Percentiles rank a stretch among this genome's conserved stretches.
phyloP scores from a whole-genome alignment of 371 early-diverging fungal genomes.

The Mortierella sp. region DNA sequence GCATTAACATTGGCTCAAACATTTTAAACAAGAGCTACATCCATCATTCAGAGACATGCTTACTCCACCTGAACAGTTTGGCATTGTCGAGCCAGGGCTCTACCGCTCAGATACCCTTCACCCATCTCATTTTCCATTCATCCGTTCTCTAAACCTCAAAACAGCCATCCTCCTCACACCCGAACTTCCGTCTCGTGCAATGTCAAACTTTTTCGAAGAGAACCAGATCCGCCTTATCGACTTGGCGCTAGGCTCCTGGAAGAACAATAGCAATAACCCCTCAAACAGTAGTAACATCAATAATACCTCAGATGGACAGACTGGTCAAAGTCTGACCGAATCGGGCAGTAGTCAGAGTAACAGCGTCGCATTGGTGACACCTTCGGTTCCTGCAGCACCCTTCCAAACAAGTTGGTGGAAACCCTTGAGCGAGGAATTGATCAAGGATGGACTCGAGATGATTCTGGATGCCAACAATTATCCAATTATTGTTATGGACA shows the following conservation, averaged over 20 bases:
- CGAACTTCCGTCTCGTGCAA: conserved; percentile 83
- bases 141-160: conserved; percentile 82
- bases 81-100: conserved; percentile 90
- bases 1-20: too few species aligned
- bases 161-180: conserved; percentile 90
- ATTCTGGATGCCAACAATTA: conserved; percentile 82
- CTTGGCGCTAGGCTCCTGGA: conserved; percentile 40
- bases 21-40: too few species aligned
- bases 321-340: conserved; percentile 5
- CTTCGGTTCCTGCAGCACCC: conserved; percentile 42
- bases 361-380: conserved; percentile 2
- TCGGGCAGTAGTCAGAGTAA: neutral
- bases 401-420: conserved; percentile 75
- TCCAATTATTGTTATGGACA: conserved; percentile 92
- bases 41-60: conserved; percentile 37
- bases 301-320: conserved; percentile 3
- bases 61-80: conserved; percentile 91
- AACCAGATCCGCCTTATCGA: conserved; percentile 78
- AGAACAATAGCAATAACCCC: conserved; percentile 13
- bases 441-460: conserved; percentile 93
- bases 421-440: conserved; percentile 93
- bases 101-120: conserved; percentile 87
- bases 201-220: conserved; percentile 87
- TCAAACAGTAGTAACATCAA: conserved; percentile 13
- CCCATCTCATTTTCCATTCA: conserved; percentile 80